Percentiles rank a stretch among this genome's conserved stretches.
phyloP scores from a whole-genome alignment of 345 rosid genomes.

The Ceriops tagal region DNA sequence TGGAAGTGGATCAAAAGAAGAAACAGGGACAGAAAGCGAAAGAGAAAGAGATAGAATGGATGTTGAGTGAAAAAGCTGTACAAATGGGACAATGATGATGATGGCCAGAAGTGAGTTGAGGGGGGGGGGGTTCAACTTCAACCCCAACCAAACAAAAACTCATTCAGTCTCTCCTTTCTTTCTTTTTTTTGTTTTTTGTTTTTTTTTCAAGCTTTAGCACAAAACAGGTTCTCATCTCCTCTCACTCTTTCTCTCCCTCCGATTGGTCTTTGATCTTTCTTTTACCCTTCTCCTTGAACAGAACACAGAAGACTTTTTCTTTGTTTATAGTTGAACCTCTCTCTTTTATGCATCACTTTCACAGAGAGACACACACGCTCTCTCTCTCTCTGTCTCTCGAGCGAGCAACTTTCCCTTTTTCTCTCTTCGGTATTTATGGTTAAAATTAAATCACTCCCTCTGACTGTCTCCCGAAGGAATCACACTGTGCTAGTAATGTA shows the following conservation, averaged over 20 bases:
- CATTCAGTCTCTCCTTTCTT: background rate
- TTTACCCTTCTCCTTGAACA: slow-evolving; percentile 24
- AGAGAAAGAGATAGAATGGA: slow-evolving; percentile 4
- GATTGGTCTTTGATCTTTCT: slow-evolving; percentile 30
- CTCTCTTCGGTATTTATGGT: no score
- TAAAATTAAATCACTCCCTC: background rate
- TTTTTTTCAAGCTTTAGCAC: background rate
- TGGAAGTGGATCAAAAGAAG: background rate
- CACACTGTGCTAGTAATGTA: no score
- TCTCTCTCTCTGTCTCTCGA: background rate
- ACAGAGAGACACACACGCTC: background rate
- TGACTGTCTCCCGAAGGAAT: background rate
- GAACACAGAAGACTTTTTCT: slow-evolving; percentile 18
- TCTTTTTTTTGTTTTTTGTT: background rate
- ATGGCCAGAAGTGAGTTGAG: slow-evolving; percentile 25
- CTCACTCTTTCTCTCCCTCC: slow-evolving; percentile 17
- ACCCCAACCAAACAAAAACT: slow-evolving; percentile 23
- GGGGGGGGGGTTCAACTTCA: slow-evolving; percentile 6
- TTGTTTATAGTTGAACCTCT: slow-evolving; percentile 2
- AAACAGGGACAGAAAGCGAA: slow-evolving; percentile 15
- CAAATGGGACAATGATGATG: slow-evolving; percentile 40
- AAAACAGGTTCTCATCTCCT: background rate
- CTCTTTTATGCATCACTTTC: background rate
- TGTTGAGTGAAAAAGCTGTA: slow-evolving; percentile 21
- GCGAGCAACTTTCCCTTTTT: no score